phyloP scores from a whole-genome alignment of 345 rosid genomes.

The Pistacia vera region DNA sequence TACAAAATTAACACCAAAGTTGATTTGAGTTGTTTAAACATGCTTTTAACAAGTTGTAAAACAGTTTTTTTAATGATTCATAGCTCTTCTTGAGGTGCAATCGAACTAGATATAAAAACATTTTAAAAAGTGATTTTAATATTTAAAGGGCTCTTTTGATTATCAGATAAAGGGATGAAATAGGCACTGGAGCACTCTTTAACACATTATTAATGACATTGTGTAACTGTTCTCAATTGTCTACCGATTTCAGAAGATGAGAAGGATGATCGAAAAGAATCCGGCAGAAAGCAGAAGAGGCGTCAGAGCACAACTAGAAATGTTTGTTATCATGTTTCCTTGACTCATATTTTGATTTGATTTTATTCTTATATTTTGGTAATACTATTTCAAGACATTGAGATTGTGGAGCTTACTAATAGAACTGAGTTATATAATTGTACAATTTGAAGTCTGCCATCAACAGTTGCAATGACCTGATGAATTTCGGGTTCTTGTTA shows the following conservation, averaged over 20 bases:
- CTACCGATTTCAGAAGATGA: conserved; percentile 59
- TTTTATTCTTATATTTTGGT: too few relatives aligned
- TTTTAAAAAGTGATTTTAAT: too few relatives aligned
- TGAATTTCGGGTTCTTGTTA: not conserved
- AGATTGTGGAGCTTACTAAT: not conserved
- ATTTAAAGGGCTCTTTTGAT: too few relatives aligned
- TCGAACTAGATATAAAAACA: too few relatives aligned
- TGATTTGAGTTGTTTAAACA: too few relatives aligned
- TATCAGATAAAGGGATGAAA: too few relatives aligned
- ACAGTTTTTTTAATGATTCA: too few relatives aligned
- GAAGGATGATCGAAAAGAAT: conserved; percentile 42
- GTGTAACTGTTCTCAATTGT: not conserved
- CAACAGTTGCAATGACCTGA: not conserved
- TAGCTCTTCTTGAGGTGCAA: too few relatives aligned
- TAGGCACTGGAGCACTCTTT: not conserved
- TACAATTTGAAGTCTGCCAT: not conserved
- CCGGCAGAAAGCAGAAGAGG: conserved; percentile 56
- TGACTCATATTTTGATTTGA: not conserved
- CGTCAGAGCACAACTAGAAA: conserved; percentile 31
- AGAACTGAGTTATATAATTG: not conserved
- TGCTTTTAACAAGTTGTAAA: too few relatives aligned
- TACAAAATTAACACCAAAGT: too few relatives aligned
- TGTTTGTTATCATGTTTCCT: conserved; percentile 36
- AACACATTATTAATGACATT: not conserved
- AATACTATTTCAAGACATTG: not conserved